Base-by-base conservation (phyloP, 192 early-diverging fungal species). In the Coemansia sp. region DNA sequence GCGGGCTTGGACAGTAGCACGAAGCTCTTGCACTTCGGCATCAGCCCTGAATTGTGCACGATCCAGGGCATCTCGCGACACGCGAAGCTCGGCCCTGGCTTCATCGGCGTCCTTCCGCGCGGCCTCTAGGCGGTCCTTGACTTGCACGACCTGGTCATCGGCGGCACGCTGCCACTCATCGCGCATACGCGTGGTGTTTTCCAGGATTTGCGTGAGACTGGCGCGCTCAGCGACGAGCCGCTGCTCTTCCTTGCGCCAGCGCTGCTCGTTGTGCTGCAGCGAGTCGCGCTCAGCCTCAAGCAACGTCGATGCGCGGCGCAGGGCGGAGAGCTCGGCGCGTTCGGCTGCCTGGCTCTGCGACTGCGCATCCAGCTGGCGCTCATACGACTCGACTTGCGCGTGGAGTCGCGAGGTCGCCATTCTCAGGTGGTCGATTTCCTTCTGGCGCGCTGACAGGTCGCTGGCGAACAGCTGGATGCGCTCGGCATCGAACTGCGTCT, bases 371-470 rank as follows among this genome's bases (percentile, higher is more conserved):
- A 85, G 74, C 51, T 87, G 85, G 25, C 64, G 70, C 67, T 94
- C 93, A 41, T 89, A 87, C 9, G 74, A 49, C 37, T 88, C 83
- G 31, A 83, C 68, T 9, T 74, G 62, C 20, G 77, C 60, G 65
- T 87, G 76, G 22, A 91, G 62, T 17, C 68, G 73, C 22, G 68
- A 46, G n/a, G 88, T 78, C n/a, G 86, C 82, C 32, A 88, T 65
- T 46, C 88, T 87, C 42, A 92, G 73, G 56, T 90, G 86, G 2
- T 82, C 63, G 37, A 89, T 85, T 58, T 94, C 90, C 6, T 78
- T 85, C 37, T 66, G 74, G 54, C 86, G 87, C n/a, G 82, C 76
- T 15, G 84, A 83, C 40, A 74, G 67, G 43, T 84, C 87, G 29
- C 84, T 64, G 7, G 74, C 58, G 24, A 92, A 67, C 40, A 85